Evolutionary conservation across 768 basidiomycete genomes (phyloP), one percentile per base, ranked within the genome.

Genomic region (Trametes meyenii): DNA sequence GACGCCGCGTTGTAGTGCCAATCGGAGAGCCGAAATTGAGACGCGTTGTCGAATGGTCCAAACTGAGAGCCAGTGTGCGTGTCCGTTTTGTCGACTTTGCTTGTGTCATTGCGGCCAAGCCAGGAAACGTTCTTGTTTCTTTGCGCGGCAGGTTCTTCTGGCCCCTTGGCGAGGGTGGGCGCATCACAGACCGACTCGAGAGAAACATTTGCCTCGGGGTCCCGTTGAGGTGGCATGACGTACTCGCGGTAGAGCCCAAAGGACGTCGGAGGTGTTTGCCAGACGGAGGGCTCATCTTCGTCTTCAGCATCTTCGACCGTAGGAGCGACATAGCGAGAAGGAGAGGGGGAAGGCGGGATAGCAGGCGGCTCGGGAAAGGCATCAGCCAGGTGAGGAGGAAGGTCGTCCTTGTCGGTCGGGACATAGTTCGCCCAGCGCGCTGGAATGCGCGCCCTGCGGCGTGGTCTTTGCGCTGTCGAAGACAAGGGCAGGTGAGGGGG

Each of bases 1-100:
- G 50, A 67, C 2, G 67, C 69, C 0, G 71, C 67, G 8, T 66
- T 65, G 29, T 71, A 73, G 5, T 67, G 60, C 73, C 76, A 76
- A 7, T 61, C 19, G 62, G 70, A 60, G 14, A 73, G 71, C 1
- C 69, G 68, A 26, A 69, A 73, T 4, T 57, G 57, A 0, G 71
- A 52, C 16, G 39, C 29, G 45, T 68, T 70, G 7, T 10, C 44
- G 42, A 67, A 68, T 6, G 58, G 58, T 11, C 43, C 52, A 24
- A 35, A 11, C 8, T 33, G 4, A 33, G 29, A 33, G 29, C 29
- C 29, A 8, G 29, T 33, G 4, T 13, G 12, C 4, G 12, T 40
- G 14, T 13, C 12, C 17, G 39, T 5, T 12, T 40, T 19, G 2
- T 6, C 23, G 12, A 24, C 13, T 7, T 14, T 39, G 39, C 1